phyloP scores from a whole-genome alignment of 208 protist species.

The Leishmania major region DNA sequence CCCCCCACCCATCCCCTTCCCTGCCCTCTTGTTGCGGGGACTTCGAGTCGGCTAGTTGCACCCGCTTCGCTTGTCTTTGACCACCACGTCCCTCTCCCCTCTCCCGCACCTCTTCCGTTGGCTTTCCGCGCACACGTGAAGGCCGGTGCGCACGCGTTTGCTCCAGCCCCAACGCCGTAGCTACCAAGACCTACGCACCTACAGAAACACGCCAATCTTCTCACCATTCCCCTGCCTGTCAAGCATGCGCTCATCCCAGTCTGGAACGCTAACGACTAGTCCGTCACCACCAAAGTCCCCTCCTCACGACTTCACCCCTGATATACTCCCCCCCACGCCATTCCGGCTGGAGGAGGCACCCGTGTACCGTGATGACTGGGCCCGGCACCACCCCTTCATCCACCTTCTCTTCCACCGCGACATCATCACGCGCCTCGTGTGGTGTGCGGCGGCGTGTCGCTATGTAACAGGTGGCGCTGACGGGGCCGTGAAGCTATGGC shows the following conservation, averaged over 20 bases:
- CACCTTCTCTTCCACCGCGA: conserved; percentile 80
- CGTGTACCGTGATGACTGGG: conserved; percentile 66
- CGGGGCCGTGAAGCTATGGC: conserved; percentile 89
- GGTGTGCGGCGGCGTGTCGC: conserved; percentile 48
- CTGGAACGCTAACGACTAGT: not conserved
- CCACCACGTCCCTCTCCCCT: not conserved
- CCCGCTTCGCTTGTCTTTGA: too few species aligned
- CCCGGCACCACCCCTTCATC: conserved; percentile 65
- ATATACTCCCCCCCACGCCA: conserved; percentile 26
- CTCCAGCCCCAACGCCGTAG: not conserved
- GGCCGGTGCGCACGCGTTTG: not conserved
- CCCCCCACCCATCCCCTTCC: too few species aligned
- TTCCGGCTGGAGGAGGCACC: conserved; percentile 39
- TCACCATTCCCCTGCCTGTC: not conserved
- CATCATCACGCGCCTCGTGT: conserved; percentile 64
- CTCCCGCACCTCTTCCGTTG: not conserved
- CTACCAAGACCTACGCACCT: not conserved
- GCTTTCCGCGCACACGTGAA: not conserved
- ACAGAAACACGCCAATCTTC: not conserved
- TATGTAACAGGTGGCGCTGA: conserved; percentile 78
- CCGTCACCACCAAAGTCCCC: not conserved
- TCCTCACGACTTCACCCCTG: not conserved
- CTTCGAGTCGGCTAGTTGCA: not conserved
- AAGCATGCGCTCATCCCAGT: not conserved
- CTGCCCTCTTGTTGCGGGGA: not conserved